Conservation (phyloP, 768 basidiomycete genomes). For the Boletus rubroflammeus region DNA sequence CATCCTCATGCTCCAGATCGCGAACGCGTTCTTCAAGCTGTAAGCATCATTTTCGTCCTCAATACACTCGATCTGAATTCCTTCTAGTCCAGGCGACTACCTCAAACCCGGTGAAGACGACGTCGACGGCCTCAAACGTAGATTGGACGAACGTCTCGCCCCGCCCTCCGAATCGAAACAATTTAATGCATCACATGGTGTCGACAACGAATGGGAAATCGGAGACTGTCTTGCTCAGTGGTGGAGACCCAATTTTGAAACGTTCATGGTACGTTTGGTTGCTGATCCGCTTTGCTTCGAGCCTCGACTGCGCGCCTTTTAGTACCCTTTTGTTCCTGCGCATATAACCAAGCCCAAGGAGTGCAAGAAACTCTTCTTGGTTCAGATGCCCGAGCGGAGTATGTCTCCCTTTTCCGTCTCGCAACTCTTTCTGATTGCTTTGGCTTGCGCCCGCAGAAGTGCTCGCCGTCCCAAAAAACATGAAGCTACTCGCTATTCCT, state of each 20-base stretch:
- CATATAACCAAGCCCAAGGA: conserved; percentile 99
- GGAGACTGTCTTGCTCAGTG: conserved; percentile 96
- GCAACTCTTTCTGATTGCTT: not conserved
- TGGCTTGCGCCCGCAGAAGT: conserved; percentile 57
- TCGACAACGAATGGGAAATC: conserved; percentile 93
- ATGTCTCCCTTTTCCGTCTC: conserved; percentile 29
- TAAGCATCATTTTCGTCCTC: conserved; percentile 36
- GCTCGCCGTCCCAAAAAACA: conserved; percentile 95
- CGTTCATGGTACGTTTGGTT: conserved; percentile 79
- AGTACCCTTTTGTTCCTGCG: conserved; percentile 94
- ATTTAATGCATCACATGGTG: conserved; percentile 71
- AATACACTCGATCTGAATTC: not conserved
- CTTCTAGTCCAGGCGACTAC: conserved; percentile 89
- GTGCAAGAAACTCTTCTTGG: conserved; percentile 92
- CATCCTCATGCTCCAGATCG: conserved; percentile 97
- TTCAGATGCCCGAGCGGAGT: conserved; percentile 96
- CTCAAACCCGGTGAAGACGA: conserved; percentile 96
- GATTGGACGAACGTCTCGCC: conserved; percentile 86
- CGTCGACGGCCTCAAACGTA: conserved; percentile 81
- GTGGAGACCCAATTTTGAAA: conserved; percentile 99
- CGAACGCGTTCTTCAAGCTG: conserved; percentile 99
- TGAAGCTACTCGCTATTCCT: conserved; percentile 97
- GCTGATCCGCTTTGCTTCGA: not conserved
- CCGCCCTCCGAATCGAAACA: conserved; percentile 71
- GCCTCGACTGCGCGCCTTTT: conserved; percentile 1